Base-by-base conservation (phyloP, 495 filamentous ascomycete species). In the Glarea lozoyensis region DNA sequence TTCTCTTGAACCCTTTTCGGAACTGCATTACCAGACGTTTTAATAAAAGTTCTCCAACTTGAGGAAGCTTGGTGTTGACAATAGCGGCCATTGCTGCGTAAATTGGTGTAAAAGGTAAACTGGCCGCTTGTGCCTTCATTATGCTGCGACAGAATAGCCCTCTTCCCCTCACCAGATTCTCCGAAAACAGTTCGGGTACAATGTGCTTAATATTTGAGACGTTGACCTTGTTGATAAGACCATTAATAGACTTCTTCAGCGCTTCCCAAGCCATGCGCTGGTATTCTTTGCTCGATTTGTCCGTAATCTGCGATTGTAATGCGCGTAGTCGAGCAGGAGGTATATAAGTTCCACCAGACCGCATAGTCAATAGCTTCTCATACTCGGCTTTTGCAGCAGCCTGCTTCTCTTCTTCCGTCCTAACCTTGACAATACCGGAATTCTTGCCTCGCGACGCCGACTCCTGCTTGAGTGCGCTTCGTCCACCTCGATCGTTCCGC, bases 241-340 rank as follows among this genome's bases (percentile, higher is more conserved):
- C 92, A 58, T 99, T 96, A 67, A 99, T 94, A 15, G 84, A 89
- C 69, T 99, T 99, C 67, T 99, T 99, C 57, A 97, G 61, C 9
- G 92, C 90, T 60, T 97, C 93, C 93, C 93, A 97, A 2, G 90
- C 88, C 86, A 99, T 92, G 38, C 93, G 84, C 69, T 99, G 92
- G 60, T 94, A 99, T 62, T 99, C 93, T 63, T 94, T 93, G 61
- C 81, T 92, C 33, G 65, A 78, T 69, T 93, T 94, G 62, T 99
- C 92, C 38, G 90, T 97, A 60, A 99, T 93, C 61, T 93, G 85
- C 24, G 90, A 85, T 62, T 99, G 92, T 44, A 99, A 72, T 10
- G 92, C 90, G 40, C 89, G 78, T 42, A 99, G 72, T 44, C 86
- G 73, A 27, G 89, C 89, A 3, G 92, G 92, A 7, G 93, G 92